Evolutionary conservation across 768 basidiomycete species (phyloP), one percentile per base, ranked within the genome.

Genomic region (Auricularia sp.): DNA sequence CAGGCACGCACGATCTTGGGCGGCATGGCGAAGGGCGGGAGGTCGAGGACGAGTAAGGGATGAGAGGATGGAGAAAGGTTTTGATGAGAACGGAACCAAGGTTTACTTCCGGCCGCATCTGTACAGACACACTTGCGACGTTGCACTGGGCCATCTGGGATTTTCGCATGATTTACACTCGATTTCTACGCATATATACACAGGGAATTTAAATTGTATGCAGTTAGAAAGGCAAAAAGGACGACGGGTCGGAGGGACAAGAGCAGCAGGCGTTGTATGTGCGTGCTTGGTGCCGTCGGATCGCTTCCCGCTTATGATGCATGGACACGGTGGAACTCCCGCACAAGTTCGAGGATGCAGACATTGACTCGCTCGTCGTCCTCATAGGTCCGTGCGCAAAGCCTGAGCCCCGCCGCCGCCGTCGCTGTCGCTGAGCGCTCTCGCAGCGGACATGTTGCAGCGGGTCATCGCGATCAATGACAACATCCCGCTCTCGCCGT

Each of bases 401-500:
- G 29, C 10, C 11, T 23, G 21, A 29, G 29, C 5, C 11, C 66
- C 68, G 71, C 66, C 67, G 71, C 66, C 67, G 65, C 64, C 44
- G 54, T 60, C 58, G 67, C 74, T 53, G 39, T 8, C 39, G 39
- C 18, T 36, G 42, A 18, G 34, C 14, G 61, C 5, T 34, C 35
- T 34, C 33, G 35, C 74, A 95, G 93, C 93, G 71, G 91, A 95
- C 77, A 98, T 98, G 95, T 85, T 99, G 70, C 86, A 94, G 72
- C 90, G 94, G 67, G 80, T 99, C 71, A 94, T 97, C 77, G 80
- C 83, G 63, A 93, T 97, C 83, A 99, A 99, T 81, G 96, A 99
- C 80, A 86, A 84, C 73, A 93, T 99, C 75, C 90, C 93, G 64
- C 80, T 98, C 67, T 86, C 87, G 44, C 88, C 93, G 85, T 93